Evolutionary conservation across 2,329 filamentous ascomycete genomes (phyloP).

Genomic region (Seiridium cupressi): DNA sequence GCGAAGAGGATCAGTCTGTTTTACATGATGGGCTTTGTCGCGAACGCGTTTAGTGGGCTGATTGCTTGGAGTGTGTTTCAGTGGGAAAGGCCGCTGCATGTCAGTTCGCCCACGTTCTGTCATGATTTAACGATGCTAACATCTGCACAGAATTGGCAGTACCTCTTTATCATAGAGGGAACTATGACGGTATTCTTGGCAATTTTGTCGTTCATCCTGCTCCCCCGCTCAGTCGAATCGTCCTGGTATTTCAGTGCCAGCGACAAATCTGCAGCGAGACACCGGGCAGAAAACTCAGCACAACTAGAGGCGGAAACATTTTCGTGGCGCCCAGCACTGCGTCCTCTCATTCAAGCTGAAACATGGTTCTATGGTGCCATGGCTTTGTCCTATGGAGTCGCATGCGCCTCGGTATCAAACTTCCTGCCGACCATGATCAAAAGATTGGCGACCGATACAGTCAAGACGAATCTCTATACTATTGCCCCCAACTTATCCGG

Average conservation of each 20-base stretch:
- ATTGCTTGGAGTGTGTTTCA: slow-evolving; percentile 23
- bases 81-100: slow-evolving; percentile 10
- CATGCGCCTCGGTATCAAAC: slow-evolving; percentile 14
- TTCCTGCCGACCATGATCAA: slow-evolving; percentile 27
- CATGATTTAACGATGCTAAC: neutral
- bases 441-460: slow-evolving; percentile 30
- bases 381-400: slow-evolving; percentile 15
- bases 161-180: slow-evolving; percentile 24
- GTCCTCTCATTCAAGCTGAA: slow-evolving; percentile 8
- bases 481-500: slow-evolving; percentile 21
- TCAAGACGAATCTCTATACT: slow-evolving; percentile 24
- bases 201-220: slow-evolving; percentile 12
- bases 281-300: slow-evolving; percentile 10
- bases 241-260: neutral
- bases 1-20: slow-evolving; percentile 14
- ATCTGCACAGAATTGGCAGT: slow-evolving; percentile 13
- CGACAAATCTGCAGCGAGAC: slow-evolving; percentile 10
- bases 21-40: slow-evolving; percentile 18
- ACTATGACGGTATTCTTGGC: slow-evolving; percentile 15
- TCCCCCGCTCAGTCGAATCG: slow-evolving; percentile 7
- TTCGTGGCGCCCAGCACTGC: slow-evolving; percentile 7
- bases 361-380: slow-evolving; percentile 14
- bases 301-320: slow-evolving; percentile 11
- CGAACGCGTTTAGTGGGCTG: slow-evolving; percentile 19
- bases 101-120: neutral